Evolutionary conservation across 2,329 filamentous ascomycete species (phyloP), one percentile per base, ranked within the genome.

Genomic region (Cladosporium sp.): DNA sequence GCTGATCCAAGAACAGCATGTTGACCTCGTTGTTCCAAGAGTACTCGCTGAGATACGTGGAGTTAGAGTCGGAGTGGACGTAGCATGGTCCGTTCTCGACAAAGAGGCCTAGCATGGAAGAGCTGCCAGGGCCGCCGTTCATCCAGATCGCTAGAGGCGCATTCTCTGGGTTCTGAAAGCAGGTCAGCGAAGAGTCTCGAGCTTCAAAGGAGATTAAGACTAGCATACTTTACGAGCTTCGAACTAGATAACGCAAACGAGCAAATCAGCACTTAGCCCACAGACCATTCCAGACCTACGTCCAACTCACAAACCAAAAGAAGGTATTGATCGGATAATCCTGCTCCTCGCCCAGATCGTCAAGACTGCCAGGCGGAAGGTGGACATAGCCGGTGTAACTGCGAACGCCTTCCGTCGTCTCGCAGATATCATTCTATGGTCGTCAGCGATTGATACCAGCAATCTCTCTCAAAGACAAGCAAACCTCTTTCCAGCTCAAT

Each of bases 1-100:
- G 89, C 76, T 90, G 86, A 68, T 90, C 87, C 62, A 91, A 82
- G 74, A 87, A 91, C 10, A 91, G 81, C 75, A 81, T 78, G 65
- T 82, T 82, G 52, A 78, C 77, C 33, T 88, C 80, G 65, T 85
- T 85, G 68, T 89, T 89, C 85, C 86, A 89, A 0, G 84, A 85
- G 79, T 82, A 87, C 2, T 85, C 82, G 70, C 88, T 89, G 7
- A 80, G 64, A n/a, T 73, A 73, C 0, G 79, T 81, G 0, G 77
- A 78, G 67, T 85, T 86, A 0, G 82, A 84, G 67, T 87, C 84
- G 3, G 75, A 67, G 53, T 84, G 82, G 35, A 88, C 79, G 16
- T 70, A 74, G 71, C 87, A 89, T 1, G 86, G 86, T 1, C 83
- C 83, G 66, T 83, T 83, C 70, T 84, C 84, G 64, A 74, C 75